Base-by-base conservation (phyloP, 2,329 filamentous ascomycete species). In the Beauveria sp. region DNA sequence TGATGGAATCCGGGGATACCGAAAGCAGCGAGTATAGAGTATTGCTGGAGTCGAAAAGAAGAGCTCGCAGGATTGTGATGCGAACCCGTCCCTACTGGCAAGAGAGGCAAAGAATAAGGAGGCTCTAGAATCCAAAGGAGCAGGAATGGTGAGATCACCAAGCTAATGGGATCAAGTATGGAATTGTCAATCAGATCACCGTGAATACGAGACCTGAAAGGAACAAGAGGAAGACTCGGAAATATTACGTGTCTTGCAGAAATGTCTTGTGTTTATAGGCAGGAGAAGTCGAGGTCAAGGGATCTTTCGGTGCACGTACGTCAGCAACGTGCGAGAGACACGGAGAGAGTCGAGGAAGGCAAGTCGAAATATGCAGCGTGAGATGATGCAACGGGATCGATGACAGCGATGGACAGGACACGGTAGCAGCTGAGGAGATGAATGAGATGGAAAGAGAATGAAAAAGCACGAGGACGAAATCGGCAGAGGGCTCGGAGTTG, bases 101-200 rank as follows among this genome's bases (percentile, higher is more conserved):
- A 40, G 40, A 49, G 46, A 42, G 43, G 58, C 58, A 60, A 54
- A 38, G 46, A 42, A 46, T 42, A 42, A 45, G 14, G 46, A 57
- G 49, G 46, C n/a, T 58, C 28, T 58, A 54, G 22, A 43, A 53
- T 52, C 54, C 53, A 24, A 47, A 42, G 51, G 24, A 52, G 42
- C 22, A 53, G 26, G n/a, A 22, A n/a, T 43, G 18, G 22, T 28
- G 26, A 54, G 28, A 62, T 62, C 60, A 47, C 54, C 60, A 62
- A 62, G 60, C 42, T 52, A 62, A 62, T 62, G 60, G 53, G 60
- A 58, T 58, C 60, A 42, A 42, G 22, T 28, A 52, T 50, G 53
- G 20, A 60, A 30, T 20, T 34, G 34, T 47, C 45, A 26, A 28
- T 38, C 20, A 18, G 50, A 28, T 28, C 28, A 42, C 30, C 18